Evolutionary conservation across 2,329 filamentous ascomycete genomes (phyloP).

Genomic region (Pyricularia sp.): DNA sequence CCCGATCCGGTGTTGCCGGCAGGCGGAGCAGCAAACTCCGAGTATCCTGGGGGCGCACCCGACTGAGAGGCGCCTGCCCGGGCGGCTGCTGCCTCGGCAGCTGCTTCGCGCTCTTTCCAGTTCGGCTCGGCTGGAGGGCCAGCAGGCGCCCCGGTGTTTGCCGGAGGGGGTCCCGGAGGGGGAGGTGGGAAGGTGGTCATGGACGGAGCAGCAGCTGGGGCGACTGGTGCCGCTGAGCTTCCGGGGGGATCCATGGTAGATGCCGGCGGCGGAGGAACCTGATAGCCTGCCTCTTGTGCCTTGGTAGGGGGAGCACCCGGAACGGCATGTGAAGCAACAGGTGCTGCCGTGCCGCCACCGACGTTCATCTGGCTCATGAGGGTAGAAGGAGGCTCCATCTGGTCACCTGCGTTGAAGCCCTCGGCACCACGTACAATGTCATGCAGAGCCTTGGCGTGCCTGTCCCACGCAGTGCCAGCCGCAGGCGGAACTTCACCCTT

Average conservation of each 20-base stretch:
- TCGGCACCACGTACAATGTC: conserved; percentile 27
- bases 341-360: neutral
- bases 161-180: conserved; percentile 1
- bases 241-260: neutral
- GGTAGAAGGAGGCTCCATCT: conserved; percentile 3
- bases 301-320: neutral
- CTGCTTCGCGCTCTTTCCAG: conserved; percentile 11
- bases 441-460: conserved; percentile 19
- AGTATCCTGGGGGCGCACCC: conserved; percentile 17
- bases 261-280: neutral
- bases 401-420: conserved; percentile 13
- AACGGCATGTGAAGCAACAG: neutral
- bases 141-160: neutral
- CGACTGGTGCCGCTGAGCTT: neutral
- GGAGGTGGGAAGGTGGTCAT: neutral
- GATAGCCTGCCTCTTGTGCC: neutral
- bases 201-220: neutral
- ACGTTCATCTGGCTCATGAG: conserved; percentile 10
- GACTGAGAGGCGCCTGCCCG: conserved; percentile 7
- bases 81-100: conserved; percentile 14
- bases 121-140: neutral
- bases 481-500: conserved; percentile 27
- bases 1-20: neutral
- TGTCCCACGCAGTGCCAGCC: conserved; percentile 20
- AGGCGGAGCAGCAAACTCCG: conserved; percentile 1